Conservation (phyloP, 495 filamentous ascomycete species). For the Lepraria neglecta region DNA sequence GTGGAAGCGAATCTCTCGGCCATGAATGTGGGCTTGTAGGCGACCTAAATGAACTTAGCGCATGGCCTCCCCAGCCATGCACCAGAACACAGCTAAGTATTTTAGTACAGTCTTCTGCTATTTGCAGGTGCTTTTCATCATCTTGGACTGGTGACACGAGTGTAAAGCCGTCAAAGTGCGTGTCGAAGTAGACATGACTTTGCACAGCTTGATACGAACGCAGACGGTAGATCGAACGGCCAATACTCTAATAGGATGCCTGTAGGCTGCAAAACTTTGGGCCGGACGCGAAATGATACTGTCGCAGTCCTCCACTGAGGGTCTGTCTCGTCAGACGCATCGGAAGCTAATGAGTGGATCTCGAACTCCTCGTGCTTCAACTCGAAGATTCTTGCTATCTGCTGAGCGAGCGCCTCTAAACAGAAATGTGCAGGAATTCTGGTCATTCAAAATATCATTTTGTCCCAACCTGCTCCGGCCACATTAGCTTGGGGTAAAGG, state of each 20-base stretch:
- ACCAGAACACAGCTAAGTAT: slow-evolving; percentile 26
- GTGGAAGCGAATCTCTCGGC: slow-evolving; percentile 26
- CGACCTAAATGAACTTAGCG: slow-evolving; percentile 28
- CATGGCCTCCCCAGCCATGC: slow-evolving; percentile 27
- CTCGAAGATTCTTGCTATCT: background rate
- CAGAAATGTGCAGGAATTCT: background rate
- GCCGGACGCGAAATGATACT: background rate
- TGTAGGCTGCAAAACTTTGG: background rate
- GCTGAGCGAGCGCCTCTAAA: background rate
- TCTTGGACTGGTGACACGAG: background rate
- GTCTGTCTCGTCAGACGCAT: background rate
- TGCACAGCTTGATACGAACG: background rate
- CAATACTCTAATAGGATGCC: background rate
- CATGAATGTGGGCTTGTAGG: slow-evolving; percentile 22
- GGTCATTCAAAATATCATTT: background rate
- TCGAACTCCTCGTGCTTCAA: background rate
- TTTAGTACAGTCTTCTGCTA: background rate
- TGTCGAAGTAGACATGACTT: slow-evolving; percentile 1
- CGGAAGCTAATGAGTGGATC: slow-evolving; percentile 1
- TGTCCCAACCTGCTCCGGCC: background rate
- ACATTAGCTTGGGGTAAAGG: too few species aligned
- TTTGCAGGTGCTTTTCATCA: background rate
- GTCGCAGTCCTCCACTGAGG: slow-evolving; percentile 1
- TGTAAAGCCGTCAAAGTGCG: slow-evolving; percentile 19
- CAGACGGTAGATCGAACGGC: background rate